phyloP scores from a whole-genome alignment of 371 early-diverging fungal species.

The Capniomyces stellatus region DNA sequence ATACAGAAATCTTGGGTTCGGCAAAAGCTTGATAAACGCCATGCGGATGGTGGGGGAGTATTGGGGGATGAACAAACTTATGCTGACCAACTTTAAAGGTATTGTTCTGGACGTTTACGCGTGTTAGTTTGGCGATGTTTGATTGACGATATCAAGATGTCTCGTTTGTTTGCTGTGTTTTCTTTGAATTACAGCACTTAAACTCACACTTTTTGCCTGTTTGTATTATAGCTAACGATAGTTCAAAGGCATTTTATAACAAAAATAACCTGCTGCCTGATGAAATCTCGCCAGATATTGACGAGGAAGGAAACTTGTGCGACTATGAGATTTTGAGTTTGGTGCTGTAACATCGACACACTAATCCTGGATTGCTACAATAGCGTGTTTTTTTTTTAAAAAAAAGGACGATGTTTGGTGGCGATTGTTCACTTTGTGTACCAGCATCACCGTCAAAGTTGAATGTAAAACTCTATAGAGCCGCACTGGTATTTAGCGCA shows the following conservation, averaged over 20 bases:
- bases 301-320: not conserved
- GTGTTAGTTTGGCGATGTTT: too few species aligned
- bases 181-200: too few species aligned
- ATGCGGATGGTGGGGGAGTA: not conserved
- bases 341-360: too few species aligned
- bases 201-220: not conserved
- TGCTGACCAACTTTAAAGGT: constrained; percentile 4
- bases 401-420: too few species aligned
- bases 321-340: constrained; percentile 1
- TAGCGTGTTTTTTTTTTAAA: too few species aligned
- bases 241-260: not conserved
- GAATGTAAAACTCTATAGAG: too few species aligned
- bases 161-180: too few species aligned
- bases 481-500: too few species aligned
- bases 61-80: not conserved
- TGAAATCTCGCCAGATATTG: not conserved
- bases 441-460: too few species aligned
- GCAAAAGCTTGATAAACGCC: not conserved
- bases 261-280: not conserved
- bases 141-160: too few species aligned
- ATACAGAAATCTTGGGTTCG: not conserved
- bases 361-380: too few species aligned
- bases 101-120: not conserved
- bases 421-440: too few species aligned
- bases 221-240: not conserved